Percentiles rank a stretch among this genome's conserved stretches.
phyloP scores from a whole-genome alignment of 2,329 filamentous ascomycete genomes.

The Lachnellula suecica region DNA sequence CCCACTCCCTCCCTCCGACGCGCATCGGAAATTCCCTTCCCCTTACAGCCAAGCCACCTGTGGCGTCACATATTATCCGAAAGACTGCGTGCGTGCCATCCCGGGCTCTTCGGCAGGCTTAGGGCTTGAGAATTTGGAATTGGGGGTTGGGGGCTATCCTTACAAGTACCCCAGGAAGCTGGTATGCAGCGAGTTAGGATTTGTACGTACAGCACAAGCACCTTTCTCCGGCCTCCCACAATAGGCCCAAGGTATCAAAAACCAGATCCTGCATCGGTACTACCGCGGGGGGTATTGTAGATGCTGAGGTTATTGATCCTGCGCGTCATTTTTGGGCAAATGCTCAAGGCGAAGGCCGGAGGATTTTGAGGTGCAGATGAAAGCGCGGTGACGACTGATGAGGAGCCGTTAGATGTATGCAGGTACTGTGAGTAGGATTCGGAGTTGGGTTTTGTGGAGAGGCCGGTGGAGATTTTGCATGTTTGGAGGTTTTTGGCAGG shows the following conservation, averaged over 20 bases:
- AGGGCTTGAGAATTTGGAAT: no score
- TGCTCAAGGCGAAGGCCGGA: no score
- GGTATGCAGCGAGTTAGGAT: no score
- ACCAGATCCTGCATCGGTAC: no score
- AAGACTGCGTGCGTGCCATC: background rate
- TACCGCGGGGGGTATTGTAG: no score
- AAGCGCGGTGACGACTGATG: rapidly evolving
- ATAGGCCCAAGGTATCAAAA: no score
- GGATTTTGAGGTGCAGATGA: no score
- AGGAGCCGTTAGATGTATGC: background rate
- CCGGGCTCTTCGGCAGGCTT: background rate
- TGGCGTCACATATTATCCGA: background rate
- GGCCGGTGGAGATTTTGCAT: background rate
- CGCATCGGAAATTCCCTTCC: background rate
- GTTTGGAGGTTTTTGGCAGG: background rate
- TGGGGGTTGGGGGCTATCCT: background rate
- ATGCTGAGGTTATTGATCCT: no score
- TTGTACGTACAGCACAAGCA: no score
- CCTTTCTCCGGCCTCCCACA: no score
- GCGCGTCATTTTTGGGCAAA: no score
- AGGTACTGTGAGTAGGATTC: background rate
- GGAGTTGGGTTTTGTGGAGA: background rate
- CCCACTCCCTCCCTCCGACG: constrained; percentile 37
- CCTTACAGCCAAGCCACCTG: background rate
- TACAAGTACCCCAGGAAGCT: no score